Evolutionary conservation across 2,329 filamentous ascomycete species (phyloP).

Genomic region (Penicillium sp.): DNA sequence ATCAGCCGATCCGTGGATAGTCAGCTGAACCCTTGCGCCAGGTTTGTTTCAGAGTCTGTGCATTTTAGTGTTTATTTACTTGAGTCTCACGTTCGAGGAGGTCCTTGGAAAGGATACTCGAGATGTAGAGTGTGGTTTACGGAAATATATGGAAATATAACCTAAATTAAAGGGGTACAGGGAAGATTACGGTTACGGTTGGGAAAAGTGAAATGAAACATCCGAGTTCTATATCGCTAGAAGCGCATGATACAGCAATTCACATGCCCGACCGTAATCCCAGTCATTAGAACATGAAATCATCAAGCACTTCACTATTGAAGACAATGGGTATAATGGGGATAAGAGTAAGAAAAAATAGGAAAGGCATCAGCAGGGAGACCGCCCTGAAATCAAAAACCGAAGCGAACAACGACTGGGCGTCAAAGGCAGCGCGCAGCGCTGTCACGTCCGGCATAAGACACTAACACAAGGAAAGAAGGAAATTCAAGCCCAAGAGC

Average conservation of each 20-base stretch:
- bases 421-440: constrained; percentile 14
- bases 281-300: constrained; percentile 12
- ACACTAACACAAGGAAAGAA: background rate
- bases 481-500: background rate
- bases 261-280: background rate
- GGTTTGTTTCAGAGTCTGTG: background rate
- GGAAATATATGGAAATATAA: background rate
- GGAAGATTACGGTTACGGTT: too few species aligned
- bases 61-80: background rate
- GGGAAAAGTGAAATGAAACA: background rate
- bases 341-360: constrained; percentile 1
- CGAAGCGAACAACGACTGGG: background rate
- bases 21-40: constrained; percentile 1
- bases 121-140: background rate
- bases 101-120: background rate
- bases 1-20: constrained; percentile 18
- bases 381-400: background rate
- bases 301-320: constrained; percentile 8
- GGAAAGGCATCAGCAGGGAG: background rate
- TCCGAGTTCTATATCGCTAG: background rate
- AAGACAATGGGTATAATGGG: constrained; percentile 14
- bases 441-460: constrained; percentile 4
- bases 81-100: constrained; percentile 2
- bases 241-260: background rate
- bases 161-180: too few species aligned